Base-by-base conservation (phyloP, 352 stramenopile genomes). In the Saprolegnia parasitica region DNA sequence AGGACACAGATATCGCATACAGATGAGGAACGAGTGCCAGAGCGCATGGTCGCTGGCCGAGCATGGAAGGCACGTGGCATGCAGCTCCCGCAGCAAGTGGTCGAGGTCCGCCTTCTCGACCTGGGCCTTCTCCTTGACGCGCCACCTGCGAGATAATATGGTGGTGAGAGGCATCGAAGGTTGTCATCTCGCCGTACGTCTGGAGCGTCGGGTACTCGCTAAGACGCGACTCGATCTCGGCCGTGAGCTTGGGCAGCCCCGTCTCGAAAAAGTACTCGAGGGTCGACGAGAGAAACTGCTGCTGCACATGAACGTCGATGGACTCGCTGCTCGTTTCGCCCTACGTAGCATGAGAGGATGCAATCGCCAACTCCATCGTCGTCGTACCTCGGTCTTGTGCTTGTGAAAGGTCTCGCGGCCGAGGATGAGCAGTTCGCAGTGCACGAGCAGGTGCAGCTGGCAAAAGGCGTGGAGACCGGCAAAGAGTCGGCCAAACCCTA, bases 181-280 rank as follows among this genome's bases (percentile, higher is more conserved):
- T 3, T 13, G 35, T 9, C 4, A 60, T 60, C 3, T 35, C 5
- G 18, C 39, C n/a, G 13, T 62, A 70, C 63, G 49, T n/a, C n/a
- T 70, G 46, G 0, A 70, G 35, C 18, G 20, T 42, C 21, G 18
- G 45, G 24, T 70, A 4, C 9, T 37, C 4, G 20, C 35, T 10
- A 24, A 70, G 40, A 20, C 37, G 42, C 18, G 23, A 16, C 35
- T 63, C 54, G n/a, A 61, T 39, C 10, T 52, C 29, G n/a, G 20
- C 49, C 13, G 55, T 70, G 37, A 70, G 47, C 35, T 61, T 60
- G 24, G 63, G 63, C 32, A 70, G n/a, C 9, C 63, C 63, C 21
- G 46, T 70, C 4, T 52, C 26, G 37, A 70, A 70, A 46, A 70
- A 70, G 37, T 70, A 70, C 18, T 70, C 63, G 29, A 70, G 47